These are phyloP conservation scores for Boletellus ananas DNA, from an alignment of 768 basidiomycete genomes.

Conservation along the genomic window DNA sequence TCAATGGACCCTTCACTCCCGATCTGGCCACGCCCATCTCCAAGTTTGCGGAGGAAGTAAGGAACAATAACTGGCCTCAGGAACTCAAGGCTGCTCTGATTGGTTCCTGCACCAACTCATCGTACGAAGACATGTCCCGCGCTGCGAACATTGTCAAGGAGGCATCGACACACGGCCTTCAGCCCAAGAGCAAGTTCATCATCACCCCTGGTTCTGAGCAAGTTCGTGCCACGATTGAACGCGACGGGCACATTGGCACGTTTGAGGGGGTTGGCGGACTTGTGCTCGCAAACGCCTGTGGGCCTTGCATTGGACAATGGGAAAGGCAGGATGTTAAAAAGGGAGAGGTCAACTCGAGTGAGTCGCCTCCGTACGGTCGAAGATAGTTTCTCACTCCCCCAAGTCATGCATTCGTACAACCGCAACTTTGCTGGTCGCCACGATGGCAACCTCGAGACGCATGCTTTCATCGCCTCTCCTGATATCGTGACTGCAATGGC, in stretches of 20 bases:
- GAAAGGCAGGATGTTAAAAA: conserved; percentile 95
- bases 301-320: conserved; percentile 99
- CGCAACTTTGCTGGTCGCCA: conserved; percentile 99
- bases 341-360: conserved; percentile 94
- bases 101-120: conserved; percentile 99
- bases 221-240: conserved; percentile 94
- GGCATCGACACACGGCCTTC: conserved; percentile 82
- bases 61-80: conserved; percentile 94
- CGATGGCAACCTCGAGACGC: conserved; percentile 98
- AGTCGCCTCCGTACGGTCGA: conserved; percentile 26
- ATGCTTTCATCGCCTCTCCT: conserved; percentile 92
- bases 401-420: conserved; percentile 99
- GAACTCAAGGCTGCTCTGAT: conserved; percentile 98
- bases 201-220: conserved; percentile 99
- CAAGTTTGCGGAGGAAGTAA: conserved; percentile 87
- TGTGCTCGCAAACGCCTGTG: conserved; percentile 97
- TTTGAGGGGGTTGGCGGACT: conserved; percentile 89
- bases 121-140: conserved; percentile 99
- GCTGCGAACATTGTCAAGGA: conserved; percentile 91
- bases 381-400: background rate
- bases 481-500: conserved; percentile 96
- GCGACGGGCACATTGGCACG: conserved; percentile 87
- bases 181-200: conserved; percentile 91
- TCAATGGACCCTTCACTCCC: conserved; percentile 99
- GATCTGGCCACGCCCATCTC: conserved; percentile 98